phyloP scores from a whole-genome alignment of 2,329 filamentous ascomycete species.

The Aspergillus neoniger region DNA sequence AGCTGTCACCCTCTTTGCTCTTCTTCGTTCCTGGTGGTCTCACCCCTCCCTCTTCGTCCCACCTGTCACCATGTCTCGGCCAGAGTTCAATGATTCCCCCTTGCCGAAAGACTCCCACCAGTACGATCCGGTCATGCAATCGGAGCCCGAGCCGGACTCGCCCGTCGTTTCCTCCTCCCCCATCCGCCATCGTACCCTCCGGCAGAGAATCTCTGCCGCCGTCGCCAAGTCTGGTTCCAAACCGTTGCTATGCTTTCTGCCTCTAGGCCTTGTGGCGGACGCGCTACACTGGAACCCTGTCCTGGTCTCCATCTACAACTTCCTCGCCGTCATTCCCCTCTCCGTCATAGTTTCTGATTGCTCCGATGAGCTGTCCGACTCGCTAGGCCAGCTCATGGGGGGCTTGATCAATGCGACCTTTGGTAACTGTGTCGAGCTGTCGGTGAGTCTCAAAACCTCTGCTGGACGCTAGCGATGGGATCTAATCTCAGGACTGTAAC shows the following conservation, averaged over 20 bases:
- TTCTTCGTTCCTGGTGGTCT: neutral
- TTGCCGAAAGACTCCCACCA: neutral
- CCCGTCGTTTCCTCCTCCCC: neutral
- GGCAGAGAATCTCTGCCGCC: neutral
- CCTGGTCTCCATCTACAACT: conserved; percentile 78
- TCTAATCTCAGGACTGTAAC: neutral
- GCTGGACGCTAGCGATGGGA: too few relatives aligned
- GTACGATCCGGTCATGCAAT: neutral
- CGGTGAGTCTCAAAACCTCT: conserved; percentile 56
- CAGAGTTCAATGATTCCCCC: neutral
- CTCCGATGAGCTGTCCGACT: conserved; percentile 58
- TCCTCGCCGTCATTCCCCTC: conserved; percentile 64
- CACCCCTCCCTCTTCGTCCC: neutral
- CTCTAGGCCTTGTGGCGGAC: conserved; percentile 70
- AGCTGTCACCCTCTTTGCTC: neutral
- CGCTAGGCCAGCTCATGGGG: conserved; percentile 57
- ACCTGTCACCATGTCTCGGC: neutral
- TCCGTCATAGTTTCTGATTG: conserved; percentile 58
- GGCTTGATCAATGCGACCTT: conserved; percentile 61
- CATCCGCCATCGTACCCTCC: neutral
- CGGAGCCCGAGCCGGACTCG: neutral
- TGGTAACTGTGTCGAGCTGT: conserved; percentile 61
- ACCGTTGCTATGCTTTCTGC: conserved; percentile 67
- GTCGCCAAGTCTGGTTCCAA: neutral
- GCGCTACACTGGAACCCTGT: conserved; percentile 59